Percentiles rank a stretch among this genome's conserved stretches.
Evolutionary conservation across 306 rosid genomes (phyloP).

Genomic region (Cucumis sativus): Cucumber_9930_V3 NC_026661.2:20780001-20780500

Average conservation of each 20-base stretch:
- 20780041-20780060: neutral
- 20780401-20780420: neutral
- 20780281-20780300: slow-evolving; percentile 59
- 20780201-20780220: neutral
- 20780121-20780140: neutral
- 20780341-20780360: slow-evolving; percentile 79
- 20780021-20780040: neutral
- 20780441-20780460: neutral
- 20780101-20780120: neutral
- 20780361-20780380: slow-evolving; percentile 23
- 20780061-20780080: neutral
- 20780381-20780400: neutral
- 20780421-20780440: neutral
- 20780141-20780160: neutral
- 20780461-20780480: neutral
- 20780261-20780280: slow-evolving; percentile 11
- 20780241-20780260: slow-evolving; percentile 1
- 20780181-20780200: neutral
- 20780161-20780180: neutral
- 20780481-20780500: neutral
- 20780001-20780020: no score
- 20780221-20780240: neutral
- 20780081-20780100: neutral
- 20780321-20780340: slow-evolving; percentile 68
- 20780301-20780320: slow-evolving; percentile 74